phyloP scores from a whole-genome alignment of 176 grass and related monocot species.

The Olyra latifolia region DNA sequence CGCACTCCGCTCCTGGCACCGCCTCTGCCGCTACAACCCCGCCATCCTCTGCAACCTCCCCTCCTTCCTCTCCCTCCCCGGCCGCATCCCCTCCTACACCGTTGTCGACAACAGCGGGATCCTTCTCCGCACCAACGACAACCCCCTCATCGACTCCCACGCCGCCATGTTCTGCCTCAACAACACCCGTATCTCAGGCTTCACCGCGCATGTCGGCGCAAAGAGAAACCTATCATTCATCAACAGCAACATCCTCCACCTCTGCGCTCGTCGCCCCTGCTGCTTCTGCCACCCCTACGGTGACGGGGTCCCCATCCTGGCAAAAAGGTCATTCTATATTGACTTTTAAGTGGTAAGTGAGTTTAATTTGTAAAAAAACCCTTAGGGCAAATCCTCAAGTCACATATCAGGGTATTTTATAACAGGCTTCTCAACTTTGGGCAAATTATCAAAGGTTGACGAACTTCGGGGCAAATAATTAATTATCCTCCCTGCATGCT shows the following conservation, averaged over 20 bases:
- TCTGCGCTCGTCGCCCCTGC: slow-evolving; percentile 54
- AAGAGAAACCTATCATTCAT: slow-evolving; percentile 86
- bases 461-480: too few species aligned
- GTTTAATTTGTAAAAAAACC: too few species aligned
- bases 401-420: too few species aligned
- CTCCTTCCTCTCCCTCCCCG: slow-evolving; percentile 22
- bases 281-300: slow-evolving; percentile 98
- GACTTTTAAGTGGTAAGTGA: too few species aligned
- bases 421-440: too few species aligned
- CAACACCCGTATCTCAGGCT: slow-evolving; percentile 71
- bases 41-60: slow-evolving; percentile 51
- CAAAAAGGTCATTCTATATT: too few species aligned
- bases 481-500: too few species aligned
- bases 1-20: slow-evolving; percentile 68
- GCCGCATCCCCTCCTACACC: slow-evolving; percentile 60
- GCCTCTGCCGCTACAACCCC: slow-evolving; percentile 64
- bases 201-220: slow-evolving; percentile 52
- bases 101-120: slow-evolving; percentile 96
- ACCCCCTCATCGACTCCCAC: slow-evolving; percentile 78
- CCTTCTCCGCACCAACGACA: slow-evolving; percentile 60
- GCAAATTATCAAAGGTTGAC: too few species aligned
- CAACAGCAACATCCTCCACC: slow-evolving; percentile 95
- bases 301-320: slow-evolving; percentile 61
- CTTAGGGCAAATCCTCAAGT: too few species aligned
- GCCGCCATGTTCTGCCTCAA: slow-evolving; percentile 82